Evolutionary conservation across 78 protist genomes (phyloP).

Genomic region (Emiliania huxleyi): DNA sequence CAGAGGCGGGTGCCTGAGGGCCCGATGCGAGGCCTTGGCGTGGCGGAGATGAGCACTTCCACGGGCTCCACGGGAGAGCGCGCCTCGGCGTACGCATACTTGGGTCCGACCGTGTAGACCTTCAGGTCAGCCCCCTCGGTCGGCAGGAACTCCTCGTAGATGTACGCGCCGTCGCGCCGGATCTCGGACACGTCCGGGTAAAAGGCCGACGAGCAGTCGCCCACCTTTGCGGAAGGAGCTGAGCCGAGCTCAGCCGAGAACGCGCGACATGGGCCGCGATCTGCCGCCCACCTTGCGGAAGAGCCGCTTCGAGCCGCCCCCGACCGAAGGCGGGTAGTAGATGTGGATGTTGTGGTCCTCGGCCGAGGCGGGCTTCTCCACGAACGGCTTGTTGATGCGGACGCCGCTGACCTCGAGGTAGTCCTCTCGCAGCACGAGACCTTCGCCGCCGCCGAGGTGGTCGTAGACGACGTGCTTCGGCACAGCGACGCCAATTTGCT

Average conservation of each 20-base stretch:
- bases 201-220: background rate
- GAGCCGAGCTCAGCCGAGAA: too few species aligned
- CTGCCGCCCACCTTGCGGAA: slow-evolving; percentile 76
- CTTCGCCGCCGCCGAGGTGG: background rate
- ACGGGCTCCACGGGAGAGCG: too few species aligned
- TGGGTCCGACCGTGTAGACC: too few species aligned
- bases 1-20: too few species aligned
- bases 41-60: too few species aligned
- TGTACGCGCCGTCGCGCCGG: slow-evolving; percentile 53
- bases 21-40: too few species aligned
- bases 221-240: too few species aligned
- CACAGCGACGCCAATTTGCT: slow-evolving; percentile 56
- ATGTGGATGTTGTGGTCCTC: slow-evolving; percentile 87
- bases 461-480: slow-evolving; percentile 48
- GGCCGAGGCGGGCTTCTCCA: slow-evolving; percentile 86
- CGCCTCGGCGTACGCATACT: too few species aligned
- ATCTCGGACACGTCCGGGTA: background rate
- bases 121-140: slow-evolving; percentile 78
- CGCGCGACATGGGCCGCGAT: background rate
- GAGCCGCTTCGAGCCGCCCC: slow-evolving; percentile 81
- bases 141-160: slow-evolving; percentile 71
- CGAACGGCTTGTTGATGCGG: slow-evolving; percentile 86
- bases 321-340: slow-evolving; percentile 75
- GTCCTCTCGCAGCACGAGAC: slow-evolving; percentile 14
- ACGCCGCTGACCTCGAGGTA: slow-evolving; percentile 44